Percentiles rank a stretch among this genome's conserved stretches.
Conservation (phyloP, 2,329 filamentous ascomycete genomes). For the Fusarium sarcochroum region DNA sequence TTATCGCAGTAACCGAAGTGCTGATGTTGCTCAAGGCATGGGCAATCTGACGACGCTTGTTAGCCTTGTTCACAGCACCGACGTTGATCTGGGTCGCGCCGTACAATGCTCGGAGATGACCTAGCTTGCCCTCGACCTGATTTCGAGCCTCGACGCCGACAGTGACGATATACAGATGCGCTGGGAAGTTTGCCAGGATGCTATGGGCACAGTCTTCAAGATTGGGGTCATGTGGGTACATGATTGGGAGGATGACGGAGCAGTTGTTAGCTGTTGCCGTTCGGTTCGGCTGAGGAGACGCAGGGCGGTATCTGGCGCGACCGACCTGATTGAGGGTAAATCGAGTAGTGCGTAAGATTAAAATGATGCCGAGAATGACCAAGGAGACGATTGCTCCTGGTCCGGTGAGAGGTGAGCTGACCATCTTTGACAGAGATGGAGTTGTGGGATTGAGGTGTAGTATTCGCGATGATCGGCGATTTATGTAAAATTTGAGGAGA, state of each 20-base stretch:
- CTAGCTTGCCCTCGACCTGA: conserved; percentile 5
- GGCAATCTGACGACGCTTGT: conserved; percentile 35
- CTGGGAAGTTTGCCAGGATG: conserved; percentile 23
- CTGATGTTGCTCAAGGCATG: conserved; percentile 19
- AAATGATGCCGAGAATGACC: background rate
- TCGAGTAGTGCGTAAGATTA: background rate
- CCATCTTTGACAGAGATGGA: background rate
- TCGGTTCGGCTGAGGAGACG: background rate
- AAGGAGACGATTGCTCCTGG: background rate
- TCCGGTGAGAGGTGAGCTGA: background rate
- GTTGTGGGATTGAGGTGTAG: background rate
- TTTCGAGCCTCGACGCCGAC: background rate
- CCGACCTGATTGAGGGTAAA: background rate
- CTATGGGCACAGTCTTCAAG: conserved; percentile 7
- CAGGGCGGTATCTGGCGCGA: background rate
- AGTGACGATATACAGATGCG: conserved; percentile 15
- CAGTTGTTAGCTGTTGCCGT: background rate
- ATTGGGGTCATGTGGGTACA: background rate
- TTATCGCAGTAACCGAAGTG: conserved; percentile 17
- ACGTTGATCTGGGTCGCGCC: conserved; percentile 24
- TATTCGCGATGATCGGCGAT: background rate
- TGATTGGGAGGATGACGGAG: conserved; percentile 30
- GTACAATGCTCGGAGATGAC: background rate
- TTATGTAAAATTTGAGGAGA: background rate
- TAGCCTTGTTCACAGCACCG: conserved; percentile 29